A percentile compares a stretch with the other conserved stretches of the same genome.
Evolutionary conservation across 768 basidiomycete genomes (phyloP).

Genomic region (Agaricus blazei): DNA sequence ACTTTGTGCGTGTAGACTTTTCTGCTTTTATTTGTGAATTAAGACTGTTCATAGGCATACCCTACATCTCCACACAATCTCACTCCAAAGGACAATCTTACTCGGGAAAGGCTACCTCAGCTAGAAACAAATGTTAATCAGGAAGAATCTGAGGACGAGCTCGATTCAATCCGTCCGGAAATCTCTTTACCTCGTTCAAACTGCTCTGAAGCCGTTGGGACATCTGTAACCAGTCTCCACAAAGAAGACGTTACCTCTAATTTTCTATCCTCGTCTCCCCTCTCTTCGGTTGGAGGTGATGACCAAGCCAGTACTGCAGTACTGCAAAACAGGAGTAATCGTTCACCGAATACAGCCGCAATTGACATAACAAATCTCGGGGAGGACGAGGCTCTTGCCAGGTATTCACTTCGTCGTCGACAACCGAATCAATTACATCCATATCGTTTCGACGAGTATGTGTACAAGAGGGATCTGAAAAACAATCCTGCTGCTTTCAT

Average conservation of each 20-base stretch:
- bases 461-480: conserved; percentile 5
- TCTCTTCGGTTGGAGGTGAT: not conserved
- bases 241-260: not conserved
- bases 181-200: not conserved
- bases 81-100: not conserved
- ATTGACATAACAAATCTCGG: not conserved
- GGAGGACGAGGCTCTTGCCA: not conserved
- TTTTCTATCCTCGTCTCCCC: conserved; percentile 1
- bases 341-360: not conserved
- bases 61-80: not conserved
- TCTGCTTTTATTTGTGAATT: not conserved
- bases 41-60: not conserved
- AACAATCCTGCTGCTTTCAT: conserved; percentile 8
- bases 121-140: not conserved
- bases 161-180: conserved; percentile 4
- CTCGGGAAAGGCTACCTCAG: not conserved
- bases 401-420: conserved; percentile 10
- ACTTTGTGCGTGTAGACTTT: not conserved
- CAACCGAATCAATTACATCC: conserved; percentile 9
- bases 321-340: not conserved
- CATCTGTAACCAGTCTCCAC: not conserved
- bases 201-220: not conserved
- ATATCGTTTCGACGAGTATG: conserved; percentile 1
- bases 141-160: conserved; percentile 7
- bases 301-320: no score